phyloP scores from a whole-genome alignment of 2,329 filamentous ascomycete species.

The Sclerotinia subarctica region DNA sequence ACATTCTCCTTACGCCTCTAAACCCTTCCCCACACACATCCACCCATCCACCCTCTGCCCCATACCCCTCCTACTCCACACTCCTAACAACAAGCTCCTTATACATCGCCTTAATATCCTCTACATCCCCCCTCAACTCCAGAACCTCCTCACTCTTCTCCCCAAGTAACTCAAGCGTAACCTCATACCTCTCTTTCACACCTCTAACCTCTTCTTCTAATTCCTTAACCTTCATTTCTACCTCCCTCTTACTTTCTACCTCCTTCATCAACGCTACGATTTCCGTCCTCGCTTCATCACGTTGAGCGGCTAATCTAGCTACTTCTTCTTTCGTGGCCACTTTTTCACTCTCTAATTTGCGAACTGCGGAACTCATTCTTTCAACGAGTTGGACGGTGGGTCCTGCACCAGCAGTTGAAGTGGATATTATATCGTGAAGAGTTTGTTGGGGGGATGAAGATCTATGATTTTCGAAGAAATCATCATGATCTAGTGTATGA shows the following conservation, averaged over 20 bases:
- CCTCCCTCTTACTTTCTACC: constrained; percentile 64
- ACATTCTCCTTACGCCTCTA: neutral
- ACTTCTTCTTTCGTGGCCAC: constrained; percentile 86
- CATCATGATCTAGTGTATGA: constrained; percentile 42
- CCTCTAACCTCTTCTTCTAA: constrained; percentile 66
- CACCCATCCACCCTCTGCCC: neutral
- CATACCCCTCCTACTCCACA: neutral
- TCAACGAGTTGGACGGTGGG: constrained; percentile 94
- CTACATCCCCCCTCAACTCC: constrained; percentile 82
- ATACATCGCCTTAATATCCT: constrained; percentile 95
- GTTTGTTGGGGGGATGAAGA: constrained; percentile 63
- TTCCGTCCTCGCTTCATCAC: constrained; percentile 87
- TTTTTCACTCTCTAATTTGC: constrained; percentile 87
- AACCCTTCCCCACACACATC: neutral
- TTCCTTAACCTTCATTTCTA: constrained; percentile 56
- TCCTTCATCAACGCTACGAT: constrained; percentile 90
- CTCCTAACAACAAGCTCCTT: constrained; percentile 66
- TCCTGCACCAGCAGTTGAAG: constrained; percentile 84
- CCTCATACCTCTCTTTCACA: constrained; percentile 78
- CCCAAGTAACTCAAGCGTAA: constrained; percentile 88
- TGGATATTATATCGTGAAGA: constrained; percentile 80
- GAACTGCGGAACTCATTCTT: constrained; percentile 89
- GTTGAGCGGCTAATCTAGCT: constrained; percentile 71
- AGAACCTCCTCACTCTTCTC: constrained; percentile 96
- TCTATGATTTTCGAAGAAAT: constrained; percentile 51